These are phyloP conservation scores for Nyctanthes arbortristis DNA, from an alignment of 257 asterid genomes.

Conservation along the genomic window DNA sequence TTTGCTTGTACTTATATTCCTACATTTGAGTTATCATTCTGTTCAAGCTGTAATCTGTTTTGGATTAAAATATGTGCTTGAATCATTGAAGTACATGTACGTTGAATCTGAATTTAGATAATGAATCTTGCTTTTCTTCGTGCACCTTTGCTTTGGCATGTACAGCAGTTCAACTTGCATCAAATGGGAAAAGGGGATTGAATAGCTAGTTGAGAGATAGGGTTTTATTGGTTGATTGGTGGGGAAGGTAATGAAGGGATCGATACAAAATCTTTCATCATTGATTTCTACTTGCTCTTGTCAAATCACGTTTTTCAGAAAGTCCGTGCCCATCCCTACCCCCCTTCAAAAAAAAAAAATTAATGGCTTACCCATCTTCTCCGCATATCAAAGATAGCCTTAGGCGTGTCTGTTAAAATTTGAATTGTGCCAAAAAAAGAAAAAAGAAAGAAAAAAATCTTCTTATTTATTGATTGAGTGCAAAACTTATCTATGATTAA, in stretches of 20 bases:
- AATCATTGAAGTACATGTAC: not conserved
- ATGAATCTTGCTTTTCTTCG: not conserved
- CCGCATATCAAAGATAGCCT: not conserved
- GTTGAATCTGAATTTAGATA: not conserved
- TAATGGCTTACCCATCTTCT: not conserved
- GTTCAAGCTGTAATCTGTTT: not conserved
- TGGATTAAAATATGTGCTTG: not conserved
- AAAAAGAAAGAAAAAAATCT: too few species aligned
- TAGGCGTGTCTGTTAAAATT: not conserved
- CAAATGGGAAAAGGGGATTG: not conserved
- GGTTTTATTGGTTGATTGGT: too few species aligned
- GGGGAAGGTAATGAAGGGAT: too few species aligned
- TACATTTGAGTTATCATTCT: not conserved
- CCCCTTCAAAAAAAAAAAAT: too few species aligned
- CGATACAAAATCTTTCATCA: too few species aligned
- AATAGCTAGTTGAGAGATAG: not conserved
- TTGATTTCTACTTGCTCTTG: too few species aligned
- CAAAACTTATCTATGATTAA: too few species aligned
- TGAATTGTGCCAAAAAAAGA: too few species aligned
- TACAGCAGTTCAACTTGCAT: not conserved
- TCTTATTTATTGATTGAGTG: not conserved
- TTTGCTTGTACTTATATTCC: not conserved
- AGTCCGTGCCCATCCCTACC: too few species aligned
- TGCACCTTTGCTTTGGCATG: not conserved
- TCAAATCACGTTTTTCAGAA: too few species aligned